Base-by-base conservation (phyloP, 106 monocot genomes). In the Apostasia shenzhenica region DNA sequence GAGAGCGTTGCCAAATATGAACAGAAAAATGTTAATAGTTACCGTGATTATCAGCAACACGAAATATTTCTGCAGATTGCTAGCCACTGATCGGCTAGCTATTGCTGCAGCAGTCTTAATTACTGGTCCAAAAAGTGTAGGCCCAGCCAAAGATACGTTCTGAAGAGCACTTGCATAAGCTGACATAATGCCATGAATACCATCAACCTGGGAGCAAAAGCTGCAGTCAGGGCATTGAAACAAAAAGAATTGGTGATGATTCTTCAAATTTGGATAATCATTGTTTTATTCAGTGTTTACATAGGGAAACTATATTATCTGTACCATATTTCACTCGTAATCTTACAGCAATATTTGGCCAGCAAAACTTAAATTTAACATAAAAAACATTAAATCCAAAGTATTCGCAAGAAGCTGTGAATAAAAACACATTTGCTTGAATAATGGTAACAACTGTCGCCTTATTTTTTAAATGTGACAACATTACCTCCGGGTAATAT, bases 61-160 rank as follows among this genome's bases (percentile, higher is more conserved):
- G 72, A 83, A 95, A 67, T 91, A 95, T 57, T 88, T 88, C 12
- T 76, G 85, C 59, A 72, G 72, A 61, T 63, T 75, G 52, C 40
- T 72, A 43, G 73, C 39, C 48, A 85, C 57, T 4, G 88, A 91
- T 41, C 82, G 88, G 67, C 87, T 77, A 11, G 95, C 88, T 47
- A 91, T 83, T 46, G 57, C 2, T 5, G 95, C 71, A 67, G 95
- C 91, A 70, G 83, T 60, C 67, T 61, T 88, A 13, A 95, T 86
- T 37, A 95, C 88, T 6, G 79, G 88, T 49, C 83, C 95, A 67
- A 95, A 95, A 66, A 95, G 80, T 6, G 95, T 95, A 62, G 95
- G 95, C 1, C 95, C 95, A 51, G 95, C 95, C 76, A 95, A 71
- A 47, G 91, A 88, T 57, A 95, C 95, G 78, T 95, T 95, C 47